A percentile compares a stretch with the other conserved stretches of the same genome.
These are phyloP conservation scores for Emericellopsis terricola DNA, from an alignment of 495 filamentous ascomycete genomes.

Conservation along the genomic window DNA sequence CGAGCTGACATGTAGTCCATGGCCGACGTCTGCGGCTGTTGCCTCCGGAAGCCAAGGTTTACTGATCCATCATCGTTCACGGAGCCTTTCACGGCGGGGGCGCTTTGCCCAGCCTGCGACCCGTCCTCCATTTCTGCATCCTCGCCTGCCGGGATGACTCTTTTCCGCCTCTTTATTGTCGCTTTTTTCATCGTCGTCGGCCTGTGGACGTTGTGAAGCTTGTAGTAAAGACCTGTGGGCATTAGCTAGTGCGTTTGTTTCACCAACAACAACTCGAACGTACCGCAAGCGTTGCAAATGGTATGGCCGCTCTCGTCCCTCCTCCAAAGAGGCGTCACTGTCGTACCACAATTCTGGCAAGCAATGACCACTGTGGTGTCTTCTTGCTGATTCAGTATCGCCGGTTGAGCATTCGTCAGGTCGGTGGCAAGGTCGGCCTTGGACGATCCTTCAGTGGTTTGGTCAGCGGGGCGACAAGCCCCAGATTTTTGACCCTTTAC, in stretches of 20 bases:
- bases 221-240: conserved; percentile 78
- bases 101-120: conserved; percentile 22
- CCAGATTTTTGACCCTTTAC: conserved; percentile 26
- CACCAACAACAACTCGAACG: conserved; percentile 25
- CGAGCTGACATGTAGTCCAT: too few species aligned
- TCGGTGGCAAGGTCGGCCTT: conserved; percentile 24
- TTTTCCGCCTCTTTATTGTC: conserved; percentile 88
- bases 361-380: conserved; percentile 65
- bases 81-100: conserved; percentile 24
- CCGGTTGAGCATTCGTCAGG: conserved; percentile 22
- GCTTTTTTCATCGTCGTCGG: conserved; percentile 96
- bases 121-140: conserved; percentile 24
- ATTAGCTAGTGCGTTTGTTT: conserved; percentile 3
- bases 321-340: conserved; percentile 90
- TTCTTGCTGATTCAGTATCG: conserved; percentile 14
- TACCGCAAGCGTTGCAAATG: conserved; percentile 97
- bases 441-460: conserved; percentile 7
- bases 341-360: conserved; percentile 95
- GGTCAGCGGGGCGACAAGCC: conserved; percentile 9
- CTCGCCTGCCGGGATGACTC: conserved; percentile 70
- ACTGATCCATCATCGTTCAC: conserved; percentile 36
- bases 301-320: conserved; percentile 90
- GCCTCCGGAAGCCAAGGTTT: conserved; percentile 40
- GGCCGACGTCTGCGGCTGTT: conserved; percentile 15
- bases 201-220: conserved; percentile 82